Base-by-base conservation (phyloP, 306 rosid genomes). In the Sechiopsis laciniata region DNA sequence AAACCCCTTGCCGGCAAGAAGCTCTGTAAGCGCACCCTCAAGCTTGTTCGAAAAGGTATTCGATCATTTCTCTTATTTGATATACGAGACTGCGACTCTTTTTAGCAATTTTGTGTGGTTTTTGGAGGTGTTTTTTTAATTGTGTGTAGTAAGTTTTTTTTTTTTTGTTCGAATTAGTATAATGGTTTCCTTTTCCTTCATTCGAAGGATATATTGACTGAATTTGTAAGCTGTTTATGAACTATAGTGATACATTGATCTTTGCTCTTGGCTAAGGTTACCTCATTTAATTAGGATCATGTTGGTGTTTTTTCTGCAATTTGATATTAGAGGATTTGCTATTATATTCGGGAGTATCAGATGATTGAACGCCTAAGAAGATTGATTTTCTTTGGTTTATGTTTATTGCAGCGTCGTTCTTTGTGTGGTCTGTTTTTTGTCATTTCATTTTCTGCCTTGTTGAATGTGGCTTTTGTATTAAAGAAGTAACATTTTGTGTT, bases 1-100 rank as follows among this genome's bases (percentile, higher is more conserved):
- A 95, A 87, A 64, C 99, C 99, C 40, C 96, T 95, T 2, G 96
- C 99, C 0, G 97, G 99, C 17, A 95, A 95, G 81, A 95, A 91
- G 85, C 93, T 95, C 64, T 88, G 86, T 80, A 95, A 91, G 85
- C 84, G 88, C 52, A 87, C 96, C 19, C 86, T 95, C 8, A 95
- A 95, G 84, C 96, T 95, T 55, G 94, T 91, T 72, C 96, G 96
- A 10, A 83, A 72, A 87, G 98, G 98, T 92, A 75, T 79, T 8
- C 54, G 12, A 73, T 77, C 51, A 58, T 15, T 2, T 50, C 58
- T 37, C n/a, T 16, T 9, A 19, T 13, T 42, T 12, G 48, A 42
- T 42, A 9, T 7, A 9, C 48, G 2, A 42, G 48, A 42, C 12
- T 42, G 48, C 3, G 48, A 40, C 46, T 40, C 9, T 40, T 40